Evolutionary conservation across 768 basidiomycete genomes (phyloP), one percentile per base, ranked within the genome.

Genomic region (Bullera alba): DNA sequence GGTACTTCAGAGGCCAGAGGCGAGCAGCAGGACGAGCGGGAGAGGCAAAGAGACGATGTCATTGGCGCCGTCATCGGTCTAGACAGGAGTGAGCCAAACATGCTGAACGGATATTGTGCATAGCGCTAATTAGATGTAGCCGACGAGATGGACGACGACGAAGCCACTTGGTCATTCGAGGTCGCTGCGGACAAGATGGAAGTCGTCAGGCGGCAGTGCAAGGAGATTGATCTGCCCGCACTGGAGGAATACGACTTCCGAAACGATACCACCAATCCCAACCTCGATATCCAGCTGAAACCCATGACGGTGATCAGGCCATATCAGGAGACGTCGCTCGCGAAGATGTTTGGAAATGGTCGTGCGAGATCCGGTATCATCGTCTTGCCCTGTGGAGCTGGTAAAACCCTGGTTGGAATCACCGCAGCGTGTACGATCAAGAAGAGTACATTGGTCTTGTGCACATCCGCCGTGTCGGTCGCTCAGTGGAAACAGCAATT

Each of bases 401-500:
- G 95, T 27, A 99, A 99, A 77, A 99, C 95, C 12, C 79, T 99
- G 4, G 95, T 99, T 8, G 95, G 95, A n/a, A 96, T 99, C 67
- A 97, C 93, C 2, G 95, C 95, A 10, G 95, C 95, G 16, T 96
- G 93, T 68, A 99, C 95, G 23, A 92, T 99, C 76, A 96, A 96
- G 77, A 99, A 99, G 75, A 95, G 91, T 21, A 93, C 90, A 69
- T 79, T 99, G 16, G 92, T 99, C 14, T 77, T 99, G 37, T 97
- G 93, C 74, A 99, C 95, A 21, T 96, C 93, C 42, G 91, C 89
- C 2, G 76, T 77, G 7, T 75, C 74, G 5, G 95, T 96, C 48
- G 92, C 95, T 83, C 95, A 99, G 77, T 99, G 95, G 95, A 87
- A 86, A 68, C 86, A 88, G 63, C 90, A 97, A 69, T 99, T 99